Conservation (phyloP, 2,329 filamentous ascomycete species). For the Paecilomyces variotii region DNA sequence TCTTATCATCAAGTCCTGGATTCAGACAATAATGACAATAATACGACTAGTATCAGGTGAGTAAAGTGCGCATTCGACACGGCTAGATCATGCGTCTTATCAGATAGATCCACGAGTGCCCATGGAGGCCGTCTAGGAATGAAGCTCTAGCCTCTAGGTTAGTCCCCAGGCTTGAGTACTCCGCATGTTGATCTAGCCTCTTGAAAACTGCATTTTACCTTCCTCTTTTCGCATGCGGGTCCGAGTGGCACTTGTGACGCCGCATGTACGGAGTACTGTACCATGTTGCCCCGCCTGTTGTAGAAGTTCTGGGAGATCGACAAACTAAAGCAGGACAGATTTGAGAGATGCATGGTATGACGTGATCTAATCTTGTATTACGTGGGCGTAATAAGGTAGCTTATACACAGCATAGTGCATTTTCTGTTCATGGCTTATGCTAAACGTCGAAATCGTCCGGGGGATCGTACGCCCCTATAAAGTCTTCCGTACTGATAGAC, state of each 20-base stretch:
- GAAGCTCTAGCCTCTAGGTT: background rate
- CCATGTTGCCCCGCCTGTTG: background rate
- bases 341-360: background rate
- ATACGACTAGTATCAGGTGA: background rate
- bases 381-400: background rate
- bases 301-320: background rate
- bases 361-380: background rate
- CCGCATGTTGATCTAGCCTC: background rate
- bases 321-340: background rate
- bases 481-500: conserved; percentile 26
- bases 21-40: background rate
- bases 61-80: background rate
- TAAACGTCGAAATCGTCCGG: conserved; percentile 5
- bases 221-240: background rate
- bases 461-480: conserved; percentile 3
- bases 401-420: background rate
- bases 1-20: background rate
- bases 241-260: background rate
- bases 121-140: background rate
- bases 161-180: too few species aligned
- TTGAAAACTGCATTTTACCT: background rate
- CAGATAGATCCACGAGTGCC: background rate
- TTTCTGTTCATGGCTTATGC: background rate
- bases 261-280: background rate
- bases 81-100: background rate